Base-by-base conservation (phyloP, 805 yeast species). In the Saccharomycopsis malanga region DNA sequence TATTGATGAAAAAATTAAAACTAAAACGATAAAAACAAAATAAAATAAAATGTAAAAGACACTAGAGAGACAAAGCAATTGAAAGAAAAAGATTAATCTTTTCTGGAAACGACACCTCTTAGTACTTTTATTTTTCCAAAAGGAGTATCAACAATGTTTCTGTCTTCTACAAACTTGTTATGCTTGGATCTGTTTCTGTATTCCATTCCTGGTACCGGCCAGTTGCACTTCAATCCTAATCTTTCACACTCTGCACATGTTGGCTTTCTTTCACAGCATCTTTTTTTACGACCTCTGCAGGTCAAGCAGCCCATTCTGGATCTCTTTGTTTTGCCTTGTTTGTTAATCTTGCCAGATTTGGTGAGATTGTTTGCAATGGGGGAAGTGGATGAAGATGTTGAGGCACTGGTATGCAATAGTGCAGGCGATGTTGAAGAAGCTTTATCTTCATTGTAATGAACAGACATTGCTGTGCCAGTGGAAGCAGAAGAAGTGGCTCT, bases 241-340 rank as follows among this genome's bases (percentile, higher is more conserved):
- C 93, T 65, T n/a, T 62, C 53, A 61, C 94, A 85, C 56, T 84
- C 88, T 1, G 67, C 59, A 57, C 95, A 85, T 22, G 61, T 61
- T 3, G 94, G 94, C 46, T 71, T 71, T 1, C 71, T 66, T 58
- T 85, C 93, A 57, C 86, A 83, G 54, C 94, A 85, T 46, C 88
- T 71, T 59, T 83, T 85, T 68, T 85, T 85, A 22, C 95, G 64
- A 50, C 74, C 76, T 39, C 93, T 73, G 56, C 95, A 85, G 1
- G 94, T 83, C 37, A 82, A 66, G 60, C 94, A 85, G 0, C 95
- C 95, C 70, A 72, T 69, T 57, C 86, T 69, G 15, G 83, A 77
- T 48, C 87, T 66, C 55, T 68, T 75, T n/a, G 68, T 55, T 52
- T 65, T 21, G 52, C 57, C 44, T 47, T 57, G 14, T 39, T 46